Evolutionary conservation across 2,329 filamentous ascomycete species (phyloP).

Genomic region (Colletotrichum navitas): DNA sequence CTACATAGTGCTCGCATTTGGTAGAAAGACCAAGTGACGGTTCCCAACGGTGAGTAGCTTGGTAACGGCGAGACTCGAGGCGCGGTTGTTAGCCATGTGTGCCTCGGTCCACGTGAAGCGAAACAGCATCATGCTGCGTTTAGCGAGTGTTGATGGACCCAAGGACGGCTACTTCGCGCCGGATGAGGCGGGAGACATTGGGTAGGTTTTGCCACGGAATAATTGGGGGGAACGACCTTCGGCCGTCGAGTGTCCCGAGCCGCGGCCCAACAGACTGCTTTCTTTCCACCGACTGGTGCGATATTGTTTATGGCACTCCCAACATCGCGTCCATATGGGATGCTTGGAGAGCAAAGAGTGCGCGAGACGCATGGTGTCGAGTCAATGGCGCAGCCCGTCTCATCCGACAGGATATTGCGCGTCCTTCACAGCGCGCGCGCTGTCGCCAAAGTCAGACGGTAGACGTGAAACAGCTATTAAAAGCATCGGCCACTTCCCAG

Average conservation of each 20-base stretch:
- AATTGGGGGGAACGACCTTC: background rate
- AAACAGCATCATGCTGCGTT: constrained; percentile 1
- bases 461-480: constrained; percentile 40
- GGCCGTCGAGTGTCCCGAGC: constrained; percentile 3
- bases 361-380: constrained; percentile 22
- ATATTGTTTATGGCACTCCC: constrained; percentile 8
- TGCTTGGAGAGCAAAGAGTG: background rate
- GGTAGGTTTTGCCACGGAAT: background rate
- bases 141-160: background rate
- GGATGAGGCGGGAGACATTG: background rate
- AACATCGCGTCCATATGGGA: constrained; percentile 1
- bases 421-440: constrained; percentile 14
- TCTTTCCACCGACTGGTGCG: constrained; percentile 7
- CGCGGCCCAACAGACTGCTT: constrained; percentile 16
- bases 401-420: constrained; percentile 28
- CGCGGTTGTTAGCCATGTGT: background rate
- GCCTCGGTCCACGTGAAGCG: background rate
- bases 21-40: background rate
- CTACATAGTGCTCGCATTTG: background rate
- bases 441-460: constrained; percentile 26
- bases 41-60: background rate
- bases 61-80: background rate
- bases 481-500: constrained; percentile 33
- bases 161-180: background rate
- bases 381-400: constrained; percentile 34